Evolutionary conservation across 2,329 filamentous ascomycete species (phyloP).

Genomic region (Fusarium guadeloupense): DNA sequence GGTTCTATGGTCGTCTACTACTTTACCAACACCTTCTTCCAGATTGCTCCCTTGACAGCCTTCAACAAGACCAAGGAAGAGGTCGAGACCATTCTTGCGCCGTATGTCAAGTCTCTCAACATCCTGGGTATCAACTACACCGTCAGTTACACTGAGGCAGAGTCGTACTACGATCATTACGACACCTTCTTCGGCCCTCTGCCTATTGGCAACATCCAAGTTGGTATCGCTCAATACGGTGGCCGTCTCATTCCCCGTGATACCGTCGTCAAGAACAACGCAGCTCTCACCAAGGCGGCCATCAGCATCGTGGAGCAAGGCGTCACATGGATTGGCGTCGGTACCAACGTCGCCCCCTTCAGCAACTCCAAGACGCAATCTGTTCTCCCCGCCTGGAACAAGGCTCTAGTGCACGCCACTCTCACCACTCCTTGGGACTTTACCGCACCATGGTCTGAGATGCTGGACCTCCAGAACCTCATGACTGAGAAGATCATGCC

Average conservation of each 20-base stretch:
- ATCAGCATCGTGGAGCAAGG: conserved; percentile 34
- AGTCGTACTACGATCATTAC: conserved; percentile 53
- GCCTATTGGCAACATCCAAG: conserved; percentile 48
- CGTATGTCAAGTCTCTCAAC: conserved; percentile 16
- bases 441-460: conserved; percentile 41
- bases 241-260: conserved; percentile 55
- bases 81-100: conserved; percentile 53
- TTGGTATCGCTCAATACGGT: conserved; percentile 47
- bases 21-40: conserved; percentile 58
- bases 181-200: conserved; percentile 54
- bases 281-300: conserved; percentile 1
- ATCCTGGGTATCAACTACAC: conserved; percentile 18
- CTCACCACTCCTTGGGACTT: conserved; percentile 44
- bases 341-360: conserved; percentile 41
- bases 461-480: conserved; percentile 45
- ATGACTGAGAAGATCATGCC: conserved; percentile 45
- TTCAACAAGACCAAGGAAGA: conserved; percentile 56
- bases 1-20: conserved; percentile 61
- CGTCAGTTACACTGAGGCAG: conserved; percentile 20
- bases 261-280: conserved; percentile 14
- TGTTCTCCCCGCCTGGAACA: conserved; percentile 53
- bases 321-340: conserved; percentile 43
- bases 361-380: conserved; percentile 44
- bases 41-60: conserved; percentile 50
- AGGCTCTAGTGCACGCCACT: conserved; percentile 46